A percentile compares a stretch with the other conserved stretches of the same genome.
These are phyloP conservation scores for Penicillium rolfsii DNA, from an alignment of 2,329 filamentous ascomycete species.

Conservation along the genomic window DNA sequence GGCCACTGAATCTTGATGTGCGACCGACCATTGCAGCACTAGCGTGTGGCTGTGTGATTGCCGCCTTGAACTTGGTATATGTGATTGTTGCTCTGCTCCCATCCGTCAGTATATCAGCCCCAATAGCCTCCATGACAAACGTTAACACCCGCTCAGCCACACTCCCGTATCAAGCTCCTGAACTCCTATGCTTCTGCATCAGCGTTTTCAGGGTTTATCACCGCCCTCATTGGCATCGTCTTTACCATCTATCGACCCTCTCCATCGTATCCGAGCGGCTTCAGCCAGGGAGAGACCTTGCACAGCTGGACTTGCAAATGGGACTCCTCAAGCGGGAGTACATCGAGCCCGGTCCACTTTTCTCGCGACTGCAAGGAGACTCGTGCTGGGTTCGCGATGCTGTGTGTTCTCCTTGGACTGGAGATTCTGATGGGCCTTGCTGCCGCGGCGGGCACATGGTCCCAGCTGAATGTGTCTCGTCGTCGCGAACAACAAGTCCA, in stretches of 20 bases:
- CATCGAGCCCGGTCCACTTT: conserved; percentile 39
- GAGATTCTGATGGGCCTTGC: conserved; percentile 40
- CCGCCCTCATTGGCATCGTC: conserved; percentile 37
- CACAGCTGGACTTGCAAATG: conserved; percentile 49
- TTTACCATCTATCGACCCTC: conserved; percentile 40
- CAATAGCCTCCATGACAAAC: neutral
- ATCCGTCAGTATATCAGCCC: conserved; percentile 36
- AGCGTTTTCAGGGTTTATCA: conserved; percentile 42
- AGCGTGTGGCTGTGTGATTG: conserved; percentile 43
- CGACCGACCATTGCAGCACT: conserved; percentile 45
- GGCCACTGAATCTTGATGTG: conserved; percentile 48
- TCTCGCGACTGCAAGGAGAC: conserved; percentile 43
- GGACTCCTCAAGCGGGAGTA: conserved; percentile 29
- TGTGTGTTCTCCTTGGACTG: conserved; percentile 40
- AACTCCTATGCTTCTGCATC: conserved; percentile 40
- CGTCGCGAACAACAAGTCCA: conserved; percentile 31
- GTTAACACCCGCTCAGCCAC: conserved; percentile 33
- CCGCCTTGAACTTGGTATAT: conserved; percentile 38
- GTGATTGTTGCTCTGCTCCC: conserved; percentile 38
- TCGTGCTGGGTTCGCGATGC: conserved; percentile 40
- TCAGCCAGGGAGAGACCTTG: conserved; percentile 42
- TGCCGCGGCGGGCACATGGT: conserved; percentile 36
- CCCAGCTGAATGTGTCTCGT: conserved; percentile 36
- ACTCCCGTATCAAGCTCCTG: conserved; percentile 39
- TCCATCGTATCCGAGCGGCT: conserved; percentile 36